Evolutionary conservation across 2,329 filamentous ascomycete genomes (phyloP).

Genomic region (Microdochium paspali): DNA sequence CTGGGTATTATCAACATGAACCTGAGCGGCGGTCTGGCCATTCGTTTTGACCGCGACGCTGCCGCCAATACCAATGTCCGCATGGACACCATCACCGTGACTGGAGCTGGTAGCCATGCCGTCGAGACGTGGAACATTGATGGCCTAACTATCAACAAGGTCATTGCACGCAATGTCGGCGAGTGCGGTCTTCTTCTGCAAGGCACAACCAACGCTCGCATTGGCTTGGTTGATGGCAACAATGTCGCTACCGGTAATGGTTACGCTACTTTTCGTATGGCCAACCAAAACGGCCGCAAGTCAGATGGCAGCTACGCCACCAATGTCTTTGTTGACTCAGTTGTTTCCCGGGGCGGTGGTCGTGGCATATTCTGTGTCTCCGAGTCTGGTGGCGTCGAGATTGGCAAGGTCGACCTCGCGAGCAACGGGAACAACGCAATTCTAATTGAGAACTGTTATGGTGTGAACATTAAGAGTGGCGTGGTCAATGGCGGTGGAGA

Average conservation of each 20-base stretch:
- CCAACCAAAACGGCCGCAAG: slow-evolving; percentile 43
- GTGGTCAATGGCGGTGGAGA: slow-evolving; percentile 45
- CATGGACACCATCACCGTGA: slow-evolving; percentile 42
- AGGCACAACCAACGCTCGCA: slow-evolving; percentile 37
- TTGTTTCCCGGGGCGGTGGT: slow-evolving; percentile 45
- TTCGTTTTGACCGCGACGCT: slow-evolving; percentile 46
- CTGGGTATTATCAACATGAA: slow-evolving; percentile 46
- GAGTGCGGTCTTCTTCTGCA: slow-evolving; percentile 49
- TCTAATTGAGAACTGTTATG: slow-evolving; percentile 52
- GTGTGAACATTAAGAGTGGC: slow-evolving; percentile 38
- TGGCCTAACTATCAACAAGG: slow-evolving; percentile 37
- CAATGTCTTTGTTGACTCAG: slow-evolving; percentile 42
- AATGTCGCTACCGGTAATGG: slow-evolving; percentile 43
- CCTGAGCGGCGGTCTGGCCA: slow-evolving; percentile 42
- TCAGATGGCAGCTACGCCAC: slow-evolving; percentile 38
- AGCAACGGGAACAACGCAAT: slow-evolving; percentile 46
- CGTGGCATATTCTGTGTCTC: slow-evolving; percentile 50
- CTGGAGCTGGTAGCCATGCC: slow-evolving; percentile 43
- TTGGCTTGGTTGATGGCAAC: slow-evolving; percentile 45
- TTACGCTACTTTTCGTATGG: slow-evolving; percentile 47
- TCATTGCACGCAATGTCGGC: slow-evolving; percentile 43
- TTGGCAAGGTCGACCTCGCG: slow-evolving; percentile 37
- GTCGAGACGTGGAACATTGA: slow-evolving; percentile 53
- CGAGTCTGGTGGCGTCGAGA: slow-evolving; percentile 41
- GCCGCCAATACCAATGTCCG: slow-evolving; percentile 42